Percentiles rank a stretch among this genome's conserved stretches.
phyloP scores from a whole-genome alignment of 306 rosid species.

The Canavalia gladiata region DNA sequence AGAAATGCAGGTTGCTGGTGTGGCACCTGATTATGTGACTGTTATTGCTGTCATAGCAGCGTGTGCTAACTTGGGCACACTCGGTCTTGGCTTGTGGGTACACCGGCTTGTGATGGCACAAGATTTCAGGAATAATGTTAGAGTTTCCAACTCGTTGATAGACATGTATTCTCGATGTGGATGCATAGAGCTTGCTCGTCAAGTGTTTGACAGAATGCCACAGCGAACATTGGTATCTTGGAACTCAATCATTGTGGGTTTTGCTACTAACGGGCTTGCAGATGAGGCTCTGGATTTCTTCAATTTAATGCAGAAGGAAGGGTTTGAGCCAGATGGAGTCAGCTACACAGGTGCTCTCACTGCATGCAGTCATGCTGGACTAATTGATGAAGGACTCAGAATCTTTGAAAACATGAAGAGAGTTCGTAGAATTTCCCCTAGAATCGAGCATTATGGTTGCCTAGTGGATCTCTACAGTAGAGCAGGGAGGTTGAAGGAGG shows the following conservation, averaged over 20 bases:
- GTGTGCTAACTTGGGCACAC: slow-evolving; percentile 87
- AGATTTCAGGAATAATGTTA: slow-evolving; percentile 60
- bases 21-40: slow-evolving; percentile 80
- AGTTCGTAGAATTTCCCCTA: slow-evolving; percentile 58
- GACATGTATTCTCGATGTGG: slow-evolving; percentile 95
- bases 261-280: slow-evolving; percentile 79
- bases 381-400: slow-evolving; percentile 69
- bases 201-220: slow-evolving; percentile 69
- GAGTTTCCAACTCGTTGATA: slow-evolving; percentile 71
- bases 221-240: slow-evolving; percentile 74
- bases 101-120: slow-evolving; percentile 63
- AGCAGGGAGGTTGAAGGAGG: slow-evolving; percentile 85
- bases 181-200: slow-evolving; percentile 72
- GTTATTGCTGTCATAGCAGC: slow-evolving; percentile 79
- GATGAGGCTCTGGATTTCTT: slow-evolving; percentile 75
- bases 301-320: slow-evolving; percentile 70
- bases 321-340: slow-evolving; percentile 77
- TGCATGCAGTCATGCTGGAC: slow-evolving; percentile 88
- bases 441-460: slow-evolving; percentile 92
- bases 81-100: slow-evolving; percentile 81
- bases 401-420: slow-evolving; percentile 73
- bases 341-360: slow-evolving; percentile 90
- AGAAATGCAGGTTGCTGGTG: slow-evolving; percentile 77
- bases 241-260: slow-evolving; percentile 91
- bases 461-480: slow-evolving; percentile 87